phyloP scores from a whole-genome alignment of 2,329 filamentous ascomycete genomes.

The Ceratocystis cacaofunesta region DNA sequence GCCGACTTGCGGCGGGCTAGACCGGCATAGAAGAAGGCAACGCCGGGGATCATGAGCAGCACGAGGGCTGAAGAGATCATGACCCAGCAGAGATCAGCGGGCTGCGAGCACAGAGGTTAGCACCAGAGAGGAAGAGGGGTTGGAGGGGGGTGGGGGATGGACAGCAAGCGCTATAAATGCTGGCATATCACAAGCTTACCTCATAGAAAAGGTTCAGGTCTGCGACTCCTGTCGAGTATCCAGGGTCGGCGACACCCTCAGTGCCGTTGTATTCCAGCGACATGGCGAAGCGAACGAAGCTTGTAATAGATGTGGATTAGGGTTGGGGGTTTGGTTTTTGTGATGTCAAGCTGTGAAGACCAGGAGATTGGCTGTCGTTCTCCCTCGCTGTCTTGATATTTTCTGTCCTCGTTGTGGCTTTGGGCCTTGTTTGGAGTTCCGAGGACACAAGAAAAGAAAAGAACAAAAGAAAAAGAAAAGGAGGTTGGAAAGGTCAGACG shows the following conservation, averaged over 20 bases:
- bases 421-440: too few relatives aligned
- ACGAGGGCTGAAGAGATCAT: constrained; percentile 63
- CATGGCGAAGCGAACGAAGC: constrained; percentile 20
- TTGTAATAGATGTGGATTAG: neutral
- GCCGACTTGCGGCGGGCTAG: constrained; percentile 81
- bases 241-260: constrained; percentile 33
- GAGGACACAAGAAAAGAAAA: neutral
- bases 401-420: too few relatives aligned
- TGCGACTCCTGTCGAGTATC: constrained; percentile 37
- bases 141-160: too few relatives aligned
- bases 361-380: too few relatives aligned
- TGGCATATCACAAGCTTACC: constrained; percentile 30
- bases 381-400: too few relatives aligned
- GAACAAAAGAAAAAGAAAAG: neutral
- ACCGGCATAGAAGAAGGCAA: constrained; percentile 89
- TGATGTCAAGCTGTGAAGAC: neutral
- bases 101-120: constrained; percentile 30
- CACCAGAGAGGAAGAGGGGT: neutral
- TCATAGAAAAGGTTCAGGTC: constrained; percentile 80
- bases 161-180: neutral
- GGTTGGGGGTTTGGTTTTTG: neutral
- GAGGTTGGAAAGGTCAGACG: neutral
- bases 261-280: constrained; percentile 37
- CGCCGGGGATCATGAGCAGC: constrained; percentile 82
- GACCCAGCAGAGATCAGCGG: constrained; percentile 73